These are phyloP conservation scores for Artemisia tridentata DNA, from an alignment of 129 eudicot genomes.

Conservation along the genomic window DNA sequence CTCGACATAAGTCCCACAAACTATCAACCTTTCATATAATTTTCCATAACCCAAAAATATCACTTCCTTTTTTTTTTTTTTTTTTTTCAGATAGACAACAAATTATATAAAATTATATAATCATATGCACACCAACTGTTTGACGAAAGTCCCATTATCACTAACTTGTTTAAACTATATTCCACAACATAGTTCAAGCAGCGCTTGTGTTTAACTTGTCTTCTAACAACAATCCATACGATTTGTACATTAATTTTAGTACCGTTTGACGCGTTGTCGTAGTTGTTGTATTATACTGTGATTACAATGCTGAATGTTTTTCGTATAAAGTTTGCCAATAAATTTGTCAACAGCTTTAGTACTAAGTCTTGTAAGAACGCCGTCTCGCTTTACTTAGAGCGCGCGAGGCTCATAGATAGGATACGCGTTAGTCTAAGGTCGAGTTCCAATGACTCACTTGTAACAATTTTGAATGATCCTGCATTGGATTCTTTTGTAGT, in stretches of 20 bases:
- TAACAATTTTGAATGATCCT: constrained; percentile 47
- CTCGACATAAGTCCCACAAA: not conserved
- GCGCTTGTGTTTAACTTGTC: too few species aligned
- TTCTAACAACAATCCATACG: too few species aligned
- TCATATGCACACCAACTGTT: constrained; percentile 42
- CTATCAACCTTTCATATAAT: not conserved
- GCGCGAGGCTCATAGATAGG: constrained; percentile 71
- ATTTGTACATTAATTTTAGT: constrained; percentile 2
- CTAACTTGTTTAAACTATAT: not conserved
- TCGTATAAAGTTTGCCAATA: too few species aligned
- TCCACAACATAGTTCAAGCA: not conserved
- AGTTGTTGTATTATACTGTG: not conserved
- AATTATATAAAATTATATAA: not conserved
- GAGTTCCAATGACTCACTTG: constrained; percentile 39
- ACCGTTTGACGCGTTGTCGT: not conserved
- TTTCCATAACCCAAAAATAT: not conserved
- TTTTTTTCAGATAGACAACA: too few species aligned
- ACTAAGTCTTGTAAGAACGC: constrained; percentile 35
- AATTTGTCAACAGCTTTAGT: constrained; percentile 31
- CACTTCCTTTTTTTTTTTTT: too few species aligned
- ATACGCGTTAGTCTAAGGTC: constrained; percentile 64
- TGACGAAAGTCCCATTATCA: constrained; percentile 23
- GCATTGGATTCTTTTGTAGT: constrained; percentile 81
- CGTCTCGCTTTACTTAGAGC: constrained; percentile 61
- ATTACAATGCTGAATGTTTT: not conserved